A percentile compares a stretch with the other conserved stretches of the same genome.
Evolutionary conservation across 306 rosid genomes (phyloP).

Genomic region (Lotus japonicus): DNA sequence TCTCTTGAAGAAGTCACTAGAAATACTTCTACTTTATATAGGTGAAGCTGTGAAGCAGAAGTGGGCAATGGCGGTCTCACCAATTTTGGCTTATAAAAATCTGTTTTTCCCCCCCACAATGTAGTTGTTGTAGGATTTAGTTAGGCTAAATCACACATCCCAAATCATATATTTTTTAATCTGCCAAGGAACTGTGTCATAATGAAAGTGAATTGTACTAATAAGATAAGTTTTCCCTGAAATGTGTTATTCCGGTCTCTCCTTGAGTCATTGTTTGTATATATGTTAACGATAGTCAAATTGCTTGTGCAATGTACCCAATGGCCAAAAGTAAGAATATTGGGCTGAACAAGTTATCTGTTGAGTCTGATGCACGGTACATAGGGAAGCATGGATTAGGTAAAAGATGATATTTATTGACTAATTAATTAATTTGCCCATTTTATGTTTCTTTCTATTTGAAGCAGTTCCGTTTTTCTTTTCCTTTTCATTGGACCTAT

Average conservation of each 20-base stretch:
- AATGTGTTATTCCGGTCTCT: not conserved
- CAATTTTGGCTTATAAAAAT: conserved; percentile 15
- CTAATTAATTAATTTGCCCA: not conserved
- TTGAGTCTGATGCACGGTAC: too few relatives aligned
- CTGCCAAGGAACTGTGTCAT: not conserved
- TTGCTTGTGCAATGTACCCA: not conserved
- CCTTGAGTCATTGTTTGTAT: not conserved
- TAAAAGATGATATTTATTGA: too few relatives aligned
- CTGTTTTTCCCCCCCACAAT: not conserved
- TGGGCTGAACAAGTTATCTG: not conserved
- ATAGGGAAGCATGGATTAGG: too few relatives aligned
- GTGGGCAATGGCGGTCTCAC: too few relatives aligned
- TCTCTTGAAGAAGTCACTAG: not conserved
- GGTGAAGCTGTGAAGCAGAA: not conserved
- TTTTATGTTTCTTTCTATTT: not conserved
- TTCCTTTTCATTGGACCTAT: not conserved
- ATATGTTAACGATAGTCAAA: not conserved
- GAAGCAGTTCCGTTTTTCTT: not conserved
- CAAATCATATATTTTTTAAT: not conserved
- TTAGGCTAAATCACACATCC: not conserved
- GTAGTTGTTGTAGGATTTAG: not conserved
- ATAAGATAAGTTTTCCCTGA: not conserved
- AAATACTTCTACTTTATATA: not conserved
- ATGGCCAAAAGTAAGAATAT: not conserved
- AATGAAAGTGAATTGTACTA: not conserved